Base-by-base conservation (phyloP, 345 rosid genomes). In the Syzygium oleosum region DNA sequence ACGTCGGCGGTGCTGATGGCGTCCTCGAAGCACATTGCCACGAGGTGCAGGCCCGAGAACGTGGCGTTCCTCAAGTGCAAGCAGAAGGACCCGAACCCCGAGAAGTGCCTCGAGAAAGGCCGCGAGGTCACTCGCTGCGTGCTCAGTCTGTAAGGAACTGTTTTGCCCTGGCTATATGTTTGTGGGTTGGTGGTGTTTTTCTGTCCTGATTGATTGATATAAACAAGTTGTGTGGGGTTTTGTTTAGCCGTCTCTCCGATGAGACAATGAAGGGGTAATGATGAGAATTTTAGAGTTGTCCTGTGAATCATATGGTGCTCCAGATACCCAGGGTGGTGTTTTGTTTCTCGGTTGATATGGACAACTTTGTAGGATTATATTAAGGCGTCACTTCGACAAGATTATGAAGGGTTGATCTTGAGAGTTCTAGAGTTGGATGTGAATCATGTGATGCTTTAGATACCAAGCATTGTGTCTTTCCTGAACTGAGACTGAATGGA, bases 51-150 rank as follows among this genome's bases (percentile, higher is more conserved):
- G 68, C 88, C 89, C 21, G 98, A 96, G 92, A 98, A 98, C 85
- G 91, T 98, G 86, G 99, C 90, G 61, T 98, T 96, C 90, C 94
- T 98, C 89, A 98, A 94, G 89, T 98, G 99, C 93, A 98, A 98
- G 95, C 93, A 96, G 96, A 95, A 94, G 88, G 98, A 98, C 90
- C 97, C 98, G 2, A 98, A 98, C 88, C 99, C 99, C 0, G 99
- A 98, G 96, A 96, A 96, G 84, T 98, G 99, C 87, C 98, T 98
- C 34, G 99, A 96, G 16, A 95, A 98, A 86, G 99, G 99, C 85
- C 94, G 93, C 10, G 93, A 96, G 88, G 99, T 97, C 90, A 98
- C 99, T 89, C 97, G 97, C 89, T 98, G 99, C 85, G 98, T 95
- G 85, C 96, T 98, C 84, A 94, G 96, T 89, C 83, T 96, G 99